Percentiles rank a stretch among this genome's conserved stretches.
Conservation (phyloP, 192 early-diverging fungal species). For the Linnemannia zychae region DNA sequence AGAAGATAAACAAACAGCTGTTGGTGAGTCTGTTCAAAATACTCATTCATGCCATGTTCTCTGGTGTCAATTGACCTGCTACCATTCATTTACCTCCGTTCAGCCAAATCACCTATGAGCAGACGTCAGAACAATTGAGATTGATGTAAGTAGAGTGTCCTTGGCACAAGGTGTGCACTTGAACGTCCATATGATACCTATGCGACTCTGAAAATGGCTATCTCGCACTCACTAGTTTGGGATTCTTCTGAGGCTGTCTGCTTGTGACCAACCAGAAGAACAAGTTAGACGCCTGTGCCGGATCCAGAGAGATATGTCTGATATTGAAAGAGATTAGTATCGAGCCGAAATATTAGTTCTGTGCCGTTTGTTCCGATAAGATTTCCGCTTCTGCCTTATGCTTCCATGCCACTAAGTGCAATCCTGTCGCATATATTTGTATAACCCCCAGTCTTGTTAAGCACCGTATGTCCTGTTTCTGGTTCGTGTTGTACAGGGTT, state of each 20-base stretch:
- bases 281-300: slow-evolving; percentile 44
- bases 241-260: slow-evolving; percentile 14
- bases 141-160: background rate
- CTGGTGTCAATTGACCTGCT: slow-evolving; percentile 24
- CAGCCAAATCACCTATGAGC: slow-evolving; percentile 70
- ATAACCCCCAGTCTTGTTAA: too few species aligned
- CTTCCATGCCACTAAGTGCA: background rate
- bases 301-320: slow-evolving; percentile 61
- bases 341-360: background rate
- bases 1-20: background rate
- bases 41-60: background rate
- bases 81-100: slow-evolving; percentile 73
- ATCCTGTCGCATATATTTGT: background rate
- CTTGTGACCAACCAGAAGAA: slow-evolving; percentile 69
- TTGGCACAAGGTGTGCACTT: too few species aligned
- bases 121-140: background rate
- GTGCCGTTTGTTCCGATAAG: background rate
- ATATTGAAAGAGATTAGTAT: background rate
- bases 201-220: background rate
- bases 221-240: slow-evolving; percentile 56
- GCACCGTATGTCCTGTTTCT: background rate
- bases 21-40: background rate
- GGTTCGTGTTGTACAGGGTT: background rate
- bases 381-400: too few species aligned
- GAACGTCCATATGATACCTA: background rate